Evolutionary conservation across 2,329 filamentous ascomycete genomes (phyloP).

Genomic region (Scedosporium dehoogii): DNA sequence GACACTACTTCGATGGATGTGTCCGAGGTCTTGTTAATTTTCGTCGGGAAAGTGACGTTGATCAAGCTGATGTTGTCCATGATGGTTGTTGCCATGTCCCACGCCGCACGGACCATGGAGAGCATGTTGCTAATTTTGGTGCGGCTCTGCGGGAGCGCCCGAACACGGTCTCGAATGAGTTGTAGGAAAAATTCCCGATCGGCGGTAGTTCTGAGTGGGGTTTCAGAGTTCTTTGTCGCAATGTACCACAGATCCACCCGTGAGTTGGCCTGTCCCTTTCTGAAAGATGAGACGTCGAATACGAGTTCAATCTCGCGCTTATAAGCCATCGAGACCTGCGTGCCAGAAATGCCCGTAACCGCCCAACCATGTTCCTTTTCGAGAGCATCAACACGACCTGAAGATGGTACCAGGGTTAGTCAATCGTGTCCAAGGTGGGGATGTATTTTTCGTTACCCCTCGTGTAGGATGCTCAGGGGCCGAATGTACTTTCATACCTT

Average conservation of each 20-base stretch:
- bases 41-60: constrained; percentile 54
- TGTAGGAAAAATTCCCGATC: constrained; percentile 70
- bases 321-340: constrained; percentile 64
- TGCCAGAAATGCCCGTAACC: constrained; percentile 53
- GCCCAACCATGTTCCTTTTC: constrained; percentile 63
- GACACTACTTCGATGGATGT: constrained; percentile 52
- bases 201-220: constrained; percentile 44
- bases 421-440: background rate
- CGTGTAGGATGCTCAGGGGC: background rate
- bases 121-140: constrained; percentile 51
- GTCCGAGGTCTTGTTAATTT: constrained; percentile 53
- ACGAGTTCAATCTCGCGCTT: constrained; percentile 61
- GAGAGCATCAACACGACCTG: constrained; percentile 55
- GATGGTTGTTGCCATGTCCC: constrained; percentile 54
- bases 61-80: constrained; percentile 52
- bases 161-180: constrained; percentile 58
- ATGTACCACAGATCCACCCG: constrained; percentile 64
- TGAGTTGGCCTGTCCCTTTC: constrained; percentile 32
- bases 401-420: constrained; percentile 23
- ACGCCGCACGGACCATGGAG: constrained; percentile 47
- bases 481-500: constrained; percentile 40
- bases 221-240: constrained; percentile 43
- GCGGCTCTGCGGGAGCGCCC: constrained; percentile 47
- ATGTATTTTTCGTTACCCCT: background rate
- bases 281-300: constrained; percentile 58